A percentile compares a stretch with the other conserved stretches of the same genome.
Evolutionary conservation across 768 basidiomycete genomes (phyloP).

Genomic region (Suillus alpinus): DNA sequence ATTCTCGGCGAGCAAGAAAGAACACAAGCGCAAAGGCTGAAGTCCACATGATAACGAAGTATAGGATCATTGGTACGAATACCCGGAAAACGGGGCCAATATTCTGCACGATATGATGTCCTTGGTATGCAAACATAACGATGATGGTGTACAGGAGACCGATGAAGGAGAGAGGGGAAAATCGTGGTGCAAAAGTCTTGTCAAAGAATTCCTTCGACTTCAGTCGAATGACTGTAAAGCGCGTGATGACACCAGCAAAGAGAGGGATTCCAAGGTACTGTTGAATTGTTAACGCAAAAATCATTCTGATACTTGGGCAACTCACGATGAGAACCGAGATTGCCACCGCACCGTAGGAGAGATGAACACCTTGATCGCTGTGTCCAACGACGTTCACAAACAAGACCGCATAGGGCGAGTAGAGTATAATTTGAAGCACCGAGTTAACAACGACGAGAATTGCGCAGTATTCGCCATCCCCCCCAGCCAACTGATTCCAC

Average conservation of each 20-base stretch:
- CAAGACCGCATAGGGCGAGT: conserved; percentile 66
- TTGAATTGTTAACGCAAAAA: conserved; percentile 2
- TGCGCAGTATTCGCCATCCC: conserved; percentile 71
- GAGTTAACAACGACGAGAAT: conserved; percentile 82
- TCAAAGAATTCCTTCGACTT: conserved; percentile 49
- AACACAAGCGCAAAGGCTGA: conserved; percentile 57
- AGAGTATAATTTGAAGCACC: conserved; percentile 68
- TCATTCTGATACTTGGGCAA: conserved; percentile 8
- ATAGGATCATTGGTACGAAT: conserved; percentile 76
- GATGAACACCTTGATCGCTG: conserved; percentile 38
- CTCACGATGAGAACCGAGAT: conserved; percentile 71
- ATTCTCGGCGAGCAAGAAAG: conserved; percentile 39
- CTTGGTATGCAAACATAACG: conserved; percentile 70
- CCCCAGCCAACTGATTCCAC: conserved; percentile 73
- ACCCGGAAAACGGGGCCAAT: conserved; percentile 77
- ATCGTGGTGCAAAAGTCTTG: conserved; percentile 59
- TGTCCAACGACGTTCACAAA: conserved; percentile 69
- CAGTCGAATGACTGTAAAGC: conserved; percentile 48
- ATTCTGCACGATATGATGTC: conserved; percentile 69
- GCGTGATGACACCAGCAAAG: conserved; percentile 66
- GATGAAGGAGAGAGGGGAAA: conserved; percentile 66
- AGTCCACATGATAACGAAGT: conserved; percentile 78
- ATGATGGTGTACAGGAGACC: conserved; percentile 82
- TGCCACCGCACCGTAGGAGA: conserved; percentile 58
- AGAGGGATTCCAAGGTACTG: conserved; percentile 86